Percentiles rank a stretch among this genome's conserved stretches.
Evolutionary conservation across 2,329 filamentous ascomycete genomes (phyloP).

Genomic region (Fulvia fulva): DNA sequence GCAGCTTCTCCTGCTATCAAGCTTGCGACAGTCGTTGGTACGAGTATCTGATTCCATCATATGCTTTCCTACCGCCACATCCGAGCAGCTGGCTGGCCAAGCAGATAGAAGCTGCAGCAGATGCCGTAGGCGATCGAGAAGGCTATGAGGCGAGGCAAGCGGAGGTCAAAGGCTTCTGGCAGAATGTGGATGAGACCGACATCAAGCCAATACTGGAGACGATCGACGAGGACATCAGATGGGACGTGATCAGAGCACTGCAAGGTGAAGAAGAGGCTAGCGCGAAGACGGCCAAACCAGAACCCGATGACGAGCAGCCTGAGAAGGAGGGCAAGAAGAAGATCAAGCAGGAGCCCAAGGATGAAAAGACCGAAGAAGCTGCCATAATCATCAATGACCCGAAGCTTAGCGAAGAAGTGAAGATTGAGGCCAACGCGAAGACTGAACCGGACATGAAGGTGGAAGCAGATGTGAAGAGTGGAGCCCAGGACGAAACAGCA

Average conservation of each 20-base stretch:
- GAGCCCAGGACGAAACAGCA: conserved; percentile 1
- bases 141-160: conserved; percentile 65
- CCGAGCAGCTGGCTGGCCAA: conserved; percentile 80
- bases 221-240: conserved; percentile 61
- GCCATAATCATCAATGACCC: conserved; percentile 31
- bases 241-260: conserved; percentile 60
- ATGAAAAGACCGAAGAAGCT: conserved; percentile 30
- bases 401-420: conserved; percentile 3
- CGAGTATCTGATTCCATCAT: conserved; percentile 92
- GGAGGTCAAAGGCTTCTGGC: conserved; percentile 80
- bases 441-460: background rate
- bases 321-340: conserved; percentile 21
- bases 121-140: conserved; percentile 68
- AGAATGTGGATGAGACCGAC: conserved; percentile 71
- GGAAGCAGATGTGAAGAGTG: conserved; percentile 11
- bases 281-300: conserved; percentile 29
- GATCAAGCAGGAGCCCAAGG: conserved; percentile 9
- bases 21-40: conserved; percentile 94
- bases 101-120: conserved; percentile 73
- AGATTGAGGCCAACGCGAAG: conserved; percentile 3
- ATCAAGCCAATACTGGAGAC: conserved; percentile 64
- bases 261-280: conserved; percentile 41
- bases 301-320: conserved; percentile 35
- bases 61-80: conserved; percentile 88
- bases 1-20: conserved; percentile 91